Conservation (phyloP, 768 basidiomycete genomes). For the Sistotremastrum niveocremeum region DNA sequence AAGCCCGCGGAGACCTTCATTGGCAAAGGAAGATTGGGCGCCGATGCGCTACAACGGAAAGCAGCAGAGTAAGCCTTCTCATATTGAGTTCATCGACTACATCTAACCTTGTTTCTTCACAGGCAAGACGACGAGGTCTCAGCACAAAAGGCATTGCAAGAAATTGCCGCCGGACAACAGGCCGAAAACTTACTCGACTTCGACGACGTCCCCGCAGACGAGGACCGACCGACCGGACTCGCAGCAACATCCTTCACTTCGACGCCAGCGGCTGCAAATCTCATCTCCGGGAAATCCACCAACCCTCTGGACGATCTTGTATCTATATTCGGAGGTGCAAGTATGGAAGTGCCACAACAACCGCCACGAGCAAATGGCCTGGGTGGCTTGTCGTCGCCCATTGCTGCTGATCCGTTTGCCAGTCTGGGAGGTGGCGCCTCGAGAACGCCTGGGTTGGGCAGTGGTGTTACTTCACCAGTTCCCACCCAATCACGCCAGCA, state of each 20-base stretch:
- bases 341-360: constrained; percentile 16
- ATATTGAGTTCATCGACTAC: not conserved
- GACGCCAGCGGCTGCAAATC: constrained; percentile 59
- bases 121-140: constrained; percentile 58
- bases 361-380: constrained; percentile 9
- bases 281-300: constrained; percentile 65
- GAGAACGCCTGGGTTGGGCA: constrained; percentile 5
- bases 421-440: constrained; percentile 9
- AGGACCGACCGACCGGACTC: constrained; percentile 58
- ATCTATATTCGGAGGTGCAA: constrained; percentile 68
- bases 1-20: constrained; percentile 95
- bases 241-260: constrained; percentile 65
- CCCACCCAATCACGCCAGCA: constrained; percentile 15
- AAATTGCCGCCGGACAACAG: constrained; percentile 82
- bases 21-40: constrained; percentile 79
- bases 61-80: constrained; percentile 37
- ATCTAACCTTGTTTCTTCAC: constrained; percentile 9
- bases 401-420: constrained; percentile 6
- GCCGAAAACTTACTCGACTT: constrained; percentile 94
- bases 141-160: constrained; percentile 77
- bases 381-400: constrained; percentile 12
- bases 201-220: constrained; percentile 51
- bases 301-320: constrained; percentile 92
- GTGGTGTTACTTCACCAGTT: constrained; percentile 6
- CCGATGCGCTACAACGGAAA: constrained; percentile 59